Conservation (phyloP, 179 eudicot species). For the Spergularia azorica region DNA sequence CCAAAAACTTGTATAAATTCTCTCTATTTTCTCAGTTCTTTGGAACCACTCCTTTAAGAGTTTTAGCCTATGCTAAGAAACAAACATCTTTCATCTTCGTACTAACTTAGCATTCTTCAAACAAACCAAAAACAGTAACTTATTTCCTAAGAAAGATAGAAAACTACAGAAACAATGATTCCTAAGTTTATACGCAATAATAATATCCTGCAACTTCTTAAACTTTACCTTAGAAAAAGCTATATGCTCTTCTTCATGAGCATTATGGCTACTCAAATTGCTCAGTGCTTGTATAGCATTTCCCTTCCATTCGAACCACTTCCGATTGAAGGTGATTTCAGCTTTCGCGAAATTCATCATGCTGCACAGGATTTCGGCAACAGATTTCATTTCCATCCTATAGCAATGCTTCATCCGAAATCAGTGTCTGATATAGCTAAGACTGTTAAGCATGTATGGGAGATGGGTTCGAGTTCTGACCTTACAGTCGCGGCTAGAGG, state of each 20-base stretch:
- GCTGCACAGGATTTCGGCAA: slow-evolving; percentile 69
- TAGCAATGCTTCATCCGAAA: slow-evolving; percentile 61
- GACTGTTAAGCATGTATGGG: slow-evolving; percentile 51
- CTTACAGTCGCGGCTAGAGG: slow-evolving; percentile 80
- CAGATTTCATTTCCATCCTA: slow-evolving; percentile 44
- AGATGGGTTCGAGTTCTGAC: slow-evolving; percentile 56
- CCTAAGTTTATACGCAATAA: background rate
- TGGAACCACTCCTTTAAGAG: slow-evolving; percentile 6
- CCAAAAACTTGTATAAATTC: slow-evolving; percentile 31
- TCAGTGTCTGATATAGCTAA: slow-evolving; percentile 59
- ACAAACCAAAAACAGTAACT: slow-evolving; percentile 11
- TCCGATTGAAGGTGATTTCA: slow-evolving; percentile 49
- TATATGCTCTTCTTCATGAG: slow-evolving; percentile 24
- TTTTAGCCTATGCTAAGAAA: background rate
- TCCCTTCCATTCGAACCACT: slow-evolving; percentile 30
- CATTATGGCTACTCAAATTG: slow-evolving; percentile 27
- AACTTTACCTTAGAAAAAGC: slow-evolving; percentile 11
- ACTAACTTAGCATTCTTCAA: background rate
- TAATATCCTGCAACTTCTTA: slow-evolving; percentile 10
- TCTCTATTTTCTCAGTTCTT: slow-evolving; percentile 8
- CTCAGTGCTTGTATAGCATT: slow-evolving; percentile 19
- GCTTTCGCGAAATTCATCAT: slow-evolving; percentile 43
- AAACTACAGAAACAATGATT: slow-evolving; percentile 6
- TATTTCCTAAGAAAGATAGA: background rate
- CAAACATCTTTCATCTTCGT: slow-evolving; percentile 24